Base-by-base conservation (phyloP, 2,329 filamentous ascomycete genomes). In the Aureobasidium sp. region DNA sequence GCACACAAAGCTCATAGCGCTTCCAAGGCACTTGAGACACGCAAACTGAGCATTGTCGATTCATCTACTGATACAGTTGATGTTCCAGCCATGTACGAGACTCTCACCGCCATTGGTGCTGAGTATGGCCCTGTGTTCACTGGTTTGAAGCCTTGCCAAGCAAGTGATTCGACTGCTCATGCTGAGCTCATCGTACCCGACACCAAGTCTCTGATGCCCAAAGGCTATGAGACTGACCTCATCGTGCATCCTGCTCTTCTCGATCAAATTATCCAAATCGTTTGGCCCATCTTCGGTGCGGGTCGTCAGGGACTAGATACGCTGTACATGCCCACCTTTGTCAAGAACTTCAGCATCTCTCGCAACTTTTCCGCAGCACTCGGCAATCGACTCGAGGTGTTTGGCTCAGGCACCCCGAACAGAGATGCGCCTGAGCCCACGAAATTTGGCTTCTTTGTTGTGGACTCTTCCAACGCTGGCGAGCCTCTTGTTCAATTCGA, bases 341-440 rank as follows among this genome's bases (percentile, higher is more conserved):
- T 55, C 17, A 55, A 55, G 51, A 55, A 43, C n/a, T 55, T 55
- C 51, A 55, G 51, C 38, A 55, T 55, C 3, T 55, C 51, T 17
- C 17, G 38, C 17, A 55, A 55, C 3, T 43, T 55, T 13, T 33
- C 51, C 17, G 19, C 51, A 3, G 27, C 7, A 6, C 51, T 37
- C 4, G 38, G 27, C 7, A 23, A 17, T n/a, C 25, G 11, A 11
- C 37, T 55, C n/a, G 37, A 55, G 33, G 51, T 55, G n/a, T 55
- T 43, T 43, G 51, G 51, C 19, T 43, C 51, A 23, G 51, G 51
- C 4, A 11, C 19, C 8, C 51, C 51, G 4, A 55, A 55, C 27
- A 43, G 17, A 17, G 37, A 43, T 11, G 38, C 25, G 5, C 51
- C 51, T 23, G 51, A 55, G 51, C 51, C 51, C n/a, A 55, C 51